Conservation (phyloP, 495 filamentous ascomycete species). For the Penicillium odoratum region DNA sequence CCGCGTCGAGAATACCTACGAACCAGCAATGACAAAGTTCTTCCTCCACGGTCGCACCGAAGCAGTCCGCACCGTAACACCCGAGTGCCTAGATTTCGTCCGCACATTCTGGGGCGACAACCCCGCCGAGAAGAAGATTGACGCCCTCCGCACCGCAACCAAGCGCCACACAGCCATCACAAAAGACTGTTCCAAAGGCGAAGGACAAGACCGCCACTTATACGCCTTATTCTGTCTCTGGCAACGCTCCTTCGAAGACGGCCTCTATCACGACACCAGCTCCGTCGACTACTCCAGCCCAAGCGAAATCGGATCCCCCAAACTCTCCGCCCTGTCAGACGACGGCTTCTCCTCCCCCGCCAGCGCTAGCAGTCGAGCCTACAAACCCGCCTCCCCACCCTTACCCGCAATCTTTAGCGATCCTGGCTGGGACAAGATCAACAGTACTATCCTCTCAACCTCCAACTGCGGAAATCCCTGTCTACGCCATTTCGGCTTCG, state of each 20-base stretch:
- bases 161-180: conserved; percentile 79
- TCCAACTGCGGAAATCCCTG: conserved; percentile 99
- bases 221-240: conserved; percentile 95
- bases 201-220: conserved; percentile 90
- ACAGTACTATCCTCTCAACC: conserved; percentile 90
- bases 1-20: conserved; percentile 89
- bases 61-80: conserved; percentile 83
- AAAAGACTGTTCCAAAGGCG: conserved; percentile 83
- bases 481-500: conserved; percentile 95
- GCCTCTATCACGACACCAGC: conserved; percentile 57
- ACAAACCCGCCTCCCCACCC: conserved; percentile 38
- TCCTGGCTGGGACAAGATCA: conserved; percentile 88
- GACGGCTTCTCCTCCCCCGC: conserved; percentile 37
- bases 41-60: conserved; percentile 94
- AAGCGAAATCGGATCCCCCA: conserved; percentile 56
- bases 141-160: conserved; percentile 78
- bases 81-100: conserved; percentile 81
- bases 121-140: conserved; percentile 76
- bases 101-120: conserved; percentile 94
- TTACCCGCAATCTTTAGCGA: conserved; percentile 87
- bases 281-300: conserved; percentile 56
- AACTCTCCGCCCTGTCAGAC: conserved; percentile 48
- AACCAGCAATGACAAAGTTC: conserved; percentile 96
- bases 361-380: conserved; percentile 31
- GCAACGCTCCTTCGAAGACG: conserved; percentile 84